Evolutionary conservation across 257 asterid species (phyloP), one percentile per base, ranked within the genome.

Genomic region (Scutellaria galericulata): DNA sequence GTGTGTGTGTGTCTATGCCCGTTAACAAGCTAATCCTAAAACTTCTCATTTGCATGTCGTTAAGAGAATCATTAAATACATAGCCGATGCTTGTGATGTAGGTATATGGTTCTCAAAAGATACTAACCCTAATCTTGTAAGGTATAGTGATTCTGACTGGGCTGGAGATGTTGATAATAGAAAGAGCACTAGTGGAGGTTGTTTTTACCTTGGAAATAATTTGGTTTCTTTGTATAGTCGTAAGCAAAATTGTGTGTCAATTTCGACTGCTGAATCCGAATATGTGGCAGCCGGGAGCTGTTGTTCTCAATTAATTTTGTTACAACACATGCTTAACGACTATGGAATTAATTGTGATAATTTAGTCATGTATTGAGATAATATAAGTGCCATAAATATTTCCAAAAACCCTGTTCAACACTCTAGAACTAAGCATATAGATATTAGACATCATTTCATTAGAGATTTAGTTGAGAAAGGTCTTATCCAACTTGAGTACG

Each of bases 241-340:
- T 27, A 14, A 53, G 15, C 3, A 53, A 53, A 53, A 53, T 15
- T 53, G 2, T 53, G 31, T 53, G 6, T 14, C 31, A 2, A 31
- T 53, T 18, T 53, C 59, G 0, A 53, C 59, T 53, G 27, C 31
- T 2, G 59, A 53, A 18, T 5, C 31, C 6, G 11, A 53, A 9
- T 14, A 53, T 8, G 11, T 53, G 2, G 59, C 59, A 3, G 59
- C 11, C n/a, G n/a, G 59, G 2, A 7, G 18, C 5, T 50, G 7
- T 50, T 13, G 7, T 50, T 12, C 55, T 4, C 22, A 50, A n/a
- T 13, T 50, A n/a, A 9, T 53, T 11, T 85, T 60, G 84, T 66
- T 52, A 83, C 81, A 55, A 73, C 80, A 67, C 65, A 53, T 53
- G 31, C 11, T 83, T 44, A 72, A 82, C 12, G 20, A n/a, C 7